Conservation (phyloP, 331 rosid genomes). For the Rhamnella rubrinervis region DNA sequence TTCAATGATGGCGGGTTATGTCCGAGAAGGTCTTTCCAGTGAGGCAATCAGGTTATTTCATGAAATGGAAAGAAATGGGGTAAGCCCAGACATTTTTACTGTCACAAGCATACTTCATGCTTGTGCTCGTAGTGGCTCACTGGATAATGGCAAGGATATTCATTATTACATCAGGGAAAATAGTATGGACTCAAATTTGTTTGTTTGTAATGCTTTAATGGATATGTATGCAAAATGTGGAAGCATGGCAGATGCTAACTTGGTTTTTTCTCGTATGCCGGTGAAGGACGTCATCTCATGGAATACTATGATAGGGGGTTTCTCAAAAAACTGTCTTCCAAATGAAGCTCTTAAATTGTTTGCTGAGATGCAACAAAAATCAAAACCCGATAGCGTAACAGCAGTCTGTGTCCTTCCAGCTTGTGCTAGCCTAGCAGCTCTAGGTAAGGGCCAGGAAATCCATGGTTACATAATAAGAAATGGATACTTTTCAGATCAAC, state of each 20-base stretch:
- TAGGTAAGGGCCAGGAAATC: slow-evolving; percentile 70
- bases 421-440: slow-evolving; percentile 73
- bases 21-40: slow-evolving; percentile 20
- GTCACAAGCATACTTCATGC: slow-evolving; percentile 68
- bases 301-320: slow-evolving; percentile 80
- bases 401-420: slow-evolving; percentile 69
- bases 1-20: slow-evolving; percentile 59
- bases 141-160: slow-evolving; percentile 52
- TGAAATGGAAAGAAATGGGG: slow-evolving; percentile 8
- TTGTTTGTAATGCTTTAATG: slow-evolving; percentile 70
- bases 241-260: slow-evolving; percentile 66
- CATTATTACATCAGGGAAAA: slow-evolving; percentile 59
- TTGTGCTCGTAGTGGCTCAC: slow-evolving; percentile 51
- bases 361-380: slow-evolving; percentile 51
- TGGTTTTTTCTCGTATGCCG: slow-evolving; percentile 49
- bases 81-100: slow-evolving; percentile 31
- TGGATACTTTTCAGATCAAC: slow-evolving; percentile 42
- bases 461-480: slow-evolving; percentile 61
- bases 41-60: slow-evolving; percentile 7
- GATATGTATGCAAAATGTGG: slow-evolving; percentile 90
- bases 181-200: slow-evolving; percentile 31
- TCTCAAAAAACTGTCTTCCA: slow-evolving; percentile 65
- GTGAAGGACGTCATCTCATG: slow-evolving; percentile 60
- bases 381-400: slow-evolving; percentile 57
- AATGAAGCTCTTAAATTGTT: slow-evolving; percentile 60